Conservation (phyloP, 257 asterid genomes). For the Linaria vulgaris region DNA sequence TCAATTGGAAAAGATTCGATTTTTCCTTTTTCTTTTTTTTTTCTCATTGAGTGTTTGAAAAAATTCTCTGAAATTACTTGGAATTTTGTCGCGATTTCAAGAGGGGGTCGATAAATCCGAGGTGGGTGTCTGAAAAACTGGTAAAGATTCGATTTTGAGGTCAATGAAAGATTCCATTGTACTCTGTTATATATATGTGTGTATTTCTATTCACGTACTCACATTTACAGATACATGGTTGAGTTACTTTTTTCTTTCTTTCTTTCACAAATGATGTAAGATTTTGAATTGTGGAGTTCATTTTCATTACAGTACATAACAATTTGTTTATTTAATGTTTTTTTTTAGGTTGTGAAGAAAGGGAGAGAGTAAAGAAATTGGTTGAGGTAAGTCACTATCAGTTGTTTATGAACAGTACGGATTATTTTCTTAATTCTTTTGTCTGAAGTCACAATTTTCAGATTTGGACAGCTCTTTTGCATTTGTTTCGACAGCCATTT, state of each 20-base stretch:
- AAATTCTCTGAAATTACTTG: neutral
- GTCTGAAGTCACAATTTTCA: conserved; percentile 49
- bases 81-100: conserved; percentile 5
- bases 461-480: too few species aligned
- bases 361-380: conserved; percentile 20
- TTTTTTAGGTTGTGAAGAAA: conserved; percentile 29
- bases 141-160: conserved; percentile 29
- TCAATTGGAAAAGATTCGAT: conserved; percentile 6
- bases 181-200: too few species aligned
- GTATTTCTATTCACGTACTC: too few species aligned
- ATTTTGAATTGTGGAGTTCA: too few species aligned
- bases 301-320: neutral
- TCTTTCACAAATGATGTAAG: too few species aligned
- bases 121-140: neutral
- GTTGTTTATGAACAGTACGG: conserved; percentile 32
- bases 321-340: conserved; percentile 7
- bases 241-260: too few species aligned
- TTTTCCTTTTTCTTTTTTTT: neutral
- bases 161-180: conserved; percentile 15
- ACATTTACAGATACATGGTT: too few species aligned
- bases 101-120: conserved; percentile 5
- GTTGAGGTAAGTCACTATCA: conserved; percentile 52
- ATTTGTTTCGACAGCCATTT: conserved; percentile 47
- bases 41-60: too few species aligned
- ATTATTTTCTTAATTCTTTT: conserved; percentile 32